Evolutionary conservation across 192 early-diverging fungal genomes (phyloP).

Genomic region (Podila epicladia): DNA sequence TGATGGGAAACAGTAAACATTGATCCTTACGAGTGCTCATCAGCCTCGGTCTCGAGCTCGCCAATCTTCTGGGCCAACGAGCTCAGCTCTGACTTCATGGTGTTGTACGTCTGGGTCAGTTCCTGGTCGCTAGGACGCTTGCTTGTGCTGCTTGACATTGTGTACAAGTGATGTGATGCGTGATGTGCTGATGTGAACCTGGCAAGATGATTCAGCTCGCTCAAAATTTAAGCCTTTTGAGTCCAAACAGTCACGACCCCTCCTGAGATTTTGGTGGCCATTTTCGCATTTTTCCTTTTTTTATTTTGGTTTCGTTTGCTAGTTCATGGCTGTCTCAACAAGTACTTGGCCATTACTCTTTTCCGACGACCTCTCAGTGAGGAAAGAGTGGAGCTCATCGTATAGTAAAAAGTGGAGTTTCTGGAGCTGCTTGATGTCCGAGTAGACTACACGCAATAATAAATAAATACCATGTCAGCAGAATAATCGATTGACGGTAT

Average conservation of each 20-base stretch:
- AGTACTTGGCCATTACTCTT: neutral
- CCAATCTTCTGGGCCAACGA: conserved; percentile 90
- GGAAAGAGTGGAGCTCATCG: conserved; percentile 54
- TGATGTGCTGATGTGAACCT: neutral
- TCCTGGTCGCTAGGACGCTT: conserved; percentile 71
- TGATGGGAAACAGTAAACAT: neutral
- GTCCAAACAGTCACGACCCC: neutral
- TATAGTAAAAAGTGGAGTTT: conserved; percentile 51
- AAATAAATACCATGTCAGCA: neutral
- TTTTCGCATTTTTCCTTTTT: neutral
- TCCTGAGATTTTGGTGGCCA: neutral
- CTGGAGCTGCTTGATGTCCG: conserved; percentile 51
- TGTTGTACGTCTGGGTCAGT: conserved; percentile 60
- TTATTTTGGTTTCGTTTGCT: neutral
- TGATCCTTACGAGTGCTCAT: conserved; percentile 86
- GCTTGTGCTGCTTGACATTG: conserved; percentile 43
- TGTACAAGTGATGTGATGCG: neutral
- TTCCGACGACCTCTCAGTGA: conserved; percentile 42
- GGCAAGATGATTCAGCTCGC: neutral
- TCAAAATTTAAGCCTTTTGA: neutral
- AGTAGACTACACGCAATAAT: conserved; percentile 34
- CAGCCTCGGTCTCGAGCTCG: conserved; percentile 91
- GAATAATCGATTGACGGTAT: too few relatives aligned
- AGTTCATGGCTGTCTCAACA: neutral
- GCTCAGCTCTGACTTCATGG: conserved; percentile 84